Base-by-base conservation (phyloP, 2,329 filamentous ascomycete genomes). In the Aureobasidium lini region DNA sequence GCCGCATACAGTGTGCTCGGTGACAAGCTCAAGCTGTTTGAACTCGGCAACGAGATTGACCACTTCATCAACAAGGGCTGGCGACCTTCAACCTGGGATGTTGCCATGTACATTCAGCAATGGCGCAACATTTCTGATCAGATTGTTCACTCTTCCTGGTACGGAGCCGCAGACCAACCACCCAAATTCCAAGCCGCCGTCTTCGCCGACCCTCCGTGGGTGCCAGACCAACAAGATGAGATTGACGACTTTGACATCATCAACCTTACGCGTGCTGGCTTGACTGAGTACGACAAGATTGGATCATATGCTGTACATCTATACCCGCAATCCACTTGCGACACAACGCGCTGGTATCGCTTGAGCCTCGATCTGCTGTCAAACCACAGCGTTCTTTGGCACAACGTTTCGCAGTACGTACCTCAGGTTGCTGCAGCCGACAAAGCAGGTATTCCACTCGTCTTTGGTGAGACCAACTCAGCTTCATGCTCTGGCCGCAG, bases 391-490 rank as follows among this genome's bases (percentile, higher is more conserved):
- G 34, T 56, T 2, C 59, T 64, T 16, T 62, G 62, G 59, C 59
- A 57, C 43, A 62, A 63, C 36, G 59, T 63, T 18, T 61, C 63
- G 32, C 62, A 62, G 28, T 63, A 61, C 58, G 37, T 47, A 8
- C 57, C 62, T 4, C 59, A 63, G 28, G 60, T 62, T 1, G 62
- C 61, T 2, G 59, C 62, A 5, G 62, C 61, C 7, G 58, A 61
- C 40, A 52, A 57, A 7, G 59, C 60, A 11, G 59, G 57, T 1
- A 44, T 50, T 29, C 46, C 57, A 11, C 68, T 68, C 43, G 61
- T 66, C 6, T 66, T 70, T 31, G 68, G 67, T 18, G 68, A 69
- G 59, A 70, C 64, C 18, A 67, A 66, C 66, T 74, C 72, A 13
- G 63, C 66, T 43, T 64, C 63, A 7, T 67, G 64, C 36, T 63